Conservation (phyloP, 176 grass and related monocot genomes). For the Paspalum vaginatum region DNA sequence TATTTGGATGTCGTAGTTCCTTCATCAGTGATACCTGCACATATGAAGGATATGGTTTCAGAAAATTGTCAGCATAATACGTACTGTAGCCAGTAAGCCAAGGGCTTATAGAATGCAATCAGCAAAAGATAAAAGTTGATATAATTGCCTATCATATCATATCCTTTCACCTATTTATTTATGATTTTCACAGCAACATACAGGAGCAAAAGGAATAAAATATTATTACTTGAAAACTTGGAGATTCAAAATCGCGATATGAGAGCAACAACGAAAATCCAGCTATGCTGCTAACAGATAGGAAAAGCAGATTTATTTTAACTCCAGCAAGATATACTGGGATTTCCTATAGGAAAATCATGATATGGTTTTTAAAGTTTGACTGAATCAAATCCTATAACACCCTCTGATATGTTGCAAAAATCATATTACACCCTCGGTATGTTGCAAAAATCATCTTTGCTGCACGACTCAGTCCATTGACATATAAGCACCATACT, state of each 20-base stretch:
- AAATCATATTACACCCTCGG: neutral
- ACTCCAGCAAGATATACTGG: neutral
- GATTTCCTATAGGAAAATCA: no score
- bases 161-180: neutral
- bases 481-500: no score
- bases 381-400: neutral
- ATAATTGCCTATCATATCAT: neutral
- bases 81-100: conserved; percentile 1
- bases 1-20: conserved; percentile 89
- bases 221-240: neutral
- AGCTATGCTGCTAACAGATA: neutral
- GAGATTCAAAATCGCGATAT: neutral
- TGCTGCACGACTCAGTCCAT: neutral
- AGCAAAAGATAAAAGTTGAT: neutral
- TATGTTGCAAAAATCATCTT: neutral
- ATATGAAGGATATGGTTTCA: conserved; percentile 17
- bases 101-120: neutral
- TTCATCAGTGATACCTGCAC: conserved; percentile 92
- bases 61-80: neutral
- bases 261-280: neutral
- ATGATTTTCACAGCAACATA: conserved; percentile 13
- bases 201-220: neutral
- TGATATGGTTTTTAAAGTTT: neutral
- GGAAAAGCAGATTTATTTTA: neutral
- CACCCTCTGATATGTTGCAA: neutral